Base-by-base conservation (phyloP, 768 basidiomycete genomes). In the Tulasnella sp. region DNA sequence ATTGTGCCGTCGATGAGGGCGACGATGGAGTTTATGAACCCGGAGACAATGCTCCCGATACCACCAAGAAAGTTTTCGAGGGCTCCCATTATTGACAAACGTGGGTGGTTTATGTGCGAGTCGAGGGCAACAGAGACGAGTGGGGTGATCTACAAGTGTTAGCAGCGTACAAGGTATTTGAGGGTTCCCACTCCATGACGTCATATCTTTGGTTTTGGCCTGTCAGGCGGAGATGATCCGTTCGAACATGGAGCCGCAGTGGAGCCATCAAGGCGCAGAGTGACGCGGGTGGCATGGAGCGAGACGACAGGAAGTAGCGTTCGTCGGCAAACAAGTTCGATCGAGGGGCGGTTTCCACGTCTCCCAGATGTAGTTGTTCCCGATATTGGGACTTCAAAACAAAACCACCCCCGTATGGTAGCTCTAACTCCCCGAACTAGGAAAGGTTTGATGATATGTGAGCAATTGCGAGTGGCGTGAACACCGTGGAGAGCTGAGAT, bases 1-100 rank as follows among this genome's bases (percentile, higher is more conserved):
- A 70, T 32, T 4, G 37, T 70, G 26, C 76, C 76, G 40, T 77
- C 67, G 13, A 77, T 48, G 37, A 77, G 67, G 32, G 67, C 76
- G 39, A 77, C 16, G 61, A 77, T 77, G 39, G 61, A 70, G 18
- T 44, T 70, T 26, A 77, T n/a, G 76, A 77, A 77, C 15, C 76
- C 76, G 11, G 76, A 70, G 76, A 77, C 61, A 26, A 77, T 77
- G 76, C 67, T 77, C 2, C 76, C 76, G 29, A 77, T 77, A 61
- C 76, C 76, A 37, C 44, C 61, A 18, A 77, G 70, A 11, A 77
- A 51, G 76, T 77, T 71, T 44, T 77, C 67, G 16, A 71, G 37
- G 16, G 69, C 76, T 44, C 40, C 61, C 76, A 77, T 77, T n/a
- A 9, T 57, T 16, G 32, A 39, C 23, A 70, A 16, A 70, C 11